A percentile compares a stretch with the other conserved stretches of the same genome.
These are phyloP conservation scores for Boletellus deceptivus DNA, from an alignment of 1,284 basidiomycete species.

Conservation along the genomic window DNA sequence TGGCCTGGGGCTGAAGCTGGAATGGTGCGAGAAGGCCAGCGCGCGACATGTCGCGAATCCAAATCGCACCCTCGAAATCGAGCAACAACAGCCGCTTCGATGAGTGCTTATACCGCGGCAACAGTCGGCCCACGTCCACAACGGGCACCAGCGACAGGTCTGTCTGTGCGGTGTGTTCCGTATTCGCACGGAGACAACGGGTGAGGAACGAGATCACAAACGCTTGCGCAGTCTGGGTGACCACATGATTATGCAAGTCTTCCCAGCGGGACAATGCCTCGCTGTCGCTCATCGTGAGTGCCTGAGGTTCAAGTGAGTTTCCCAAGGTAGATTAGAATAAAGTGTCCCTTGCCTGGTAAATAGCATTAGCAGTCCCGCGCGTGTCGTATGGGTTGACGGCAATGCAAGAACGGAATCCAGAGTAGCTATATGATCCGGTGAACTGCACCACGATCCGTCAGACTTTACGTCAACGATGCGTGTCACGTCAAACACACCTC, in stretches of 20 bases:
- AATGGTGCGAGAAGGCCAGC: conserved; percentile 44
- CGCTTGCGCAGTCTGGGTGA: conserved; percentile 83
- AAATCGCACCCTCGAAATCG: conserved; percentile 80
- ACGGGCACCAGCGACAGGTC: conserved; percentile 42
- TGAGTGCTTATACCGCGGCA: conserved; percentile 63
- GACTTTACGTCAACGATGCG: background rate
- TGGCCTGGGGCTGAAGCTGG: conserved; percentile 51
- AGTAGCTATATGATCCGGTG: conserved; percentile 83
- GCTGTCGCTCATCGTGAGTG: conserved; percentile 74
- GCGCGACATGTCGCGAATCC: conserved; percentile 54
- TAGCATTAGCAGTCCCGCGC: conserved; percentile 71
- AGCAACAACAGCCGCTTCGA: conserved; percentile 66
- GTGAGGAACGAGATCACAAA: conserved; percentile 81
- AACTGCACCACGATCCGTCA: conserved; percentile 48
- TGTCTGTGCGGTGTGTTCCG: conserved; percentile 50
- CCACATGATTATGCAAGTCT: conserved; percentile 83
- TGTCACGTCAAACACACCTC: conserved; percentile 45
- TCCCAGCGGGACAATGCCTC: conserved; percentile 78
- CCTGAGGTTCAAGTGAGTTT: conserved; percentile 32
- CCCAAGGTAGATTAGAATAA: no score
- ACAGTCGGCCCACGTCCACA: conserved; percentile 51
- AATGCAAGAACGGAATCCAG: conserved; percentile 83
- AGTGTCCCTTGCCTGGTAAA: conserved; percentile 45
- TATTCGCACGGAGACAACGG: conserved; percentile 66
- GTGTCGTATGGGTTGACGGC: conserved; percentile 84